These are phyloP conservation scores for Neurospora intermedia DNA, from an alignment of 495 filamentous ascomycete genomes.

Conservation along the genomic window DNA sequence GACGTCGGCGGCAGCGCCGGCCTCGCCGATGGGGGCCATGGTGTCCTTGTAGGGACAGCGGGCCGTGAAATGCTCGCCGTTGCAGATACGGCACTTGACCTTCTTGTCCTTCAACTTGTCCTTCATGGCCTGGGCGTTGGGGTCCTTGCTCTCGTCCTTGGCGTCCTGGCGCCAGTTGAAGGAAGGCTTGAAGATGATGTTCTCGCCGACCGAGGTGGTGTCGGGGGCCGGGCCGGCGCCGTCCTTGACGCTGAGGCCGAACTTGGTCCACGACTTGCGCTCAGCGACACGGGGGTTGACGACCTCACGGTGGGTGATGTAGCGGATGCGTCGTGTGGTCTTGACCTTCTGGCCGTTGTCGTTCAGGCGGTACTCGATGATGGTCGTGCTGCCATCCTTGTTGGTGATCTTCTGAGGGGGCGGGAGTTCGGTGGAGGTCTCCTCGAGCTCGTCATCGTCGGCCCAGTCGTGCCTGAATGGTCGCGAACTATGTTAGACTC, in stretches of 20 bases:
- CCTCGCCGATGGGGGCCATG: conserved; percentile 47
- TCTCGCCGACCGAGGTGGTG: conserved; percentile 90
- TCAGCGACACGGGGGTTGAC: conserved; percentile 96
- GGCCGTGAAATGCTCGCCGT: conserved; percentile 96
- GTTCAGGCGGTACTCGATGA: conserved; percentile 81
- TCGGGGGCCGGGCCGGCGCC: conserved; percentile 60
- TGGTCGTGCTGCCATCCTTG: conserved; percentile 96
- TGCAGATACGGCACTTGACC: conserved; percentile 98
- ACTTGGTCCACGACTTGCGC: conserved; percentile 84
- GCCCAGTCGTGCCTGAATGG: conserved; percentile 64
- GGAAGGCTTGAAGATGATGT: conserved; percentile 88
- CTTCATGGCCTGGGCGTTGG: conserved; percentile 73
- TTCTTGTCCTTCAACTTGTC: conserved; percentile 95
- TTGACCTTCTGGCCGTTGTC: conserved; percentile 93
- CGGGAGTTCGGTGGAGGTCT: conserved; percentile 69
- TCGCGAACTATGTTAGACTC: not conserved
- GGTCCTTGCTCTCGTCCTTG: conserved; percentile 65
- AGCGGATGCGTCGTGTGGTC: conserved; percentile 86
- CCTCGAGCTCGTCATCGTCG: conserved; percentile 86
- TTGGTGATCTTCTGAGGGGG: conserved; percentile 78
- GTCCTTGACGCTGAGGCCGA: conserved; percentile 62
- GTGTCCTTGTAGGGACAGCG: conserved; percentile 67
- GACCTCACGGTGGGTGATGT: conserved; percentile 75
- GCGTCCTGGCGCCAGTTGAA: conserved; percentile 83
- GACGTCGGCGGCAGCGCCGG: conserved; percentile 37